phyloP scores from a whole-genome alignment of 2,329 filamentous ascomycete species.

The Fusarium pseudocircinatum region DNA sequence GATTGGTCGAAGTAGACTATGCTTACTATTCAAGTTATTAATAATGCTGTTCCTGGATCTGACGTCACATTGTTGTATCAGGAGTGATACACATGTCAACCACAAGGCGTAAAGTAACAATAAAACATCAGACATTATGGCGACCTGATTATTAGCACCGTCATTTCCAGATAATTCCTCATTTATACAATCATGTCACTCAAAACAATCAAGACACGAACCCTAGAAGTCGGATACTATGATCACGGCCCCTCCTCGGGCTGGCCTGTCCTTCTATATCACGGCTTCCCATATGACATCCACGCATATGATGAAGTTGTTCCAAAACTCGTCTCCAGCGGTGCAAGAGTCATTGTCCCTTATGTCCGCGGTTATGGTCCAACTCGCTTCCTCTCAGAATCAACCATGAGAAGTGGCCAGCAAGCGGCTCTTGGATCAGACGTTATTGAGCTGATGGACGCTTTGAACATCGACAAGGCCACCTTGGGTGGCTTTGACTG shows the following conservation, averaged over 20 bases:
- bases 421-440: constrained; percentile 10
- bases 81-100: not conserved
- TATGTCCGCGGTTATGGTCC: not conserved
- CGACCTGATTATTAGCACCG: accelerated
- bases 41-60: not conserved
- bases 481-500: constrained; percentile 1
- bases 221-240: not conserved
- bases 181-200: not conserved
- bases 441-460: constrained; percentile 3
- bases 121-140: not conserved
- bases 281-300: constrained; percentile 12
- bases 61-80: not conserved
- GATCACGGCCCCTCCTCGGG: not conserved
- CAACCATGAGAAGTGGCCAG: constrained; percentile 2
- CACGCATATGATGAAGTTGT: constrained; percentile 8
- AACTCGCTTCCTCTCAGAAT: not conserved
- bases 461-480: not conserved
- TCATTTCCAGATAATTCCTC: no score
- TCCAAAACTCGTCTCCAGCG: not conserved
- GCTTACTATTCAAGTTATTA: not conserved
- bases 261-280: constrained; percentile 9
- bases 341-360: not conserved
- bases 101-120: not conserved
- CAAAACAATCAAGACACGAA: not conserved
- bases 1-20: not conserved